These are phyloP conservation scores for Malus sylvestris DNA, from an alignment of 306 rosid genomes.

Conservation along the genomic window DNA sequence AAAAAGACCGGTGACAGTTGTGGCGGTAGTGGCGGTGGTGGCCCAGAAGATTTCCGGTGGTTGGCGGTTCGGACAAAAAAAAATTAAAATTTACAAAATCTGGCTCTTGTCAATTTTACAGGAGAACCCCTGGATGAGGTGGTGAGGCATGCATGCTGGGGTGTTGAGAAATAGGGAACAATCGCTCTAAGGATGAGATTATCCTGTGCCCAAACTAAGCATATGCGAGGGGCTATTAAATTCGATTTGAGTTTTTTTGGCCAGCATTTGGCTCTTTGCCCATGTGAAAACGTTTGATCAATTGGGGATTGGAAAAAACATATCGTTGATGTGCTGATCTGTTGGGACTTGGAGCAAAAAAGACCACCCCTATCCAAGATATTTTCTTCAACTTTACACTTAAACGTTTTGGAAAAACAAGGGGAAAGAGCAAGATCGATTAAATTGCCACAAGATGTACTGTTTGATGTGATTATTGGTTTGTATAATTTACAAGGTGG, in stretches of 20 bases:
- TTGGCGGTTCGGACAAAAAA: not conserved
- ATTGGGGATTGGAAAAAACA: not conserved
- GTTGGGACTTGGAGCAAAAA: not conserved
- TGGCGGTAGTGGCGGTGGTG: not conserved
- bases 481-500: not conserved
- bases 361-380: not conserved
- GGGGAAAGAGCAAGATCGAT: no score
- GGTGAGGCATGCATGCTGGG: constrained; percentile 8
- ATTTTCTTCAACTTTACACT: not conserved
- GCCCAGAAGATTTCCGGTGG: constrained; percentile 8
- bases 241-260: not conserved
- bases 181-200: not conserved
- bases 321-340: not conserved
- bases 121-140: not conserved
- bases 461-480: no score
- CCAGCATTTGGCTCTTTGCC: not conserved
- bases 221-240: not conserved
- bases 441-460: no score
- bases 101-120: not conserved
- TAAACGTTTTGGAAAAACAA: no score
- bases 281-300: constrained; percentile 8
- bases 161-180: constrained; percentile 8
- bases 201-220: constrained; percentile 1
- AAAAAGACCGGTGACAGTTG: not conserved
- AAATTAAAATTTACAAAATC: not conserved